Base-by-base conservation (phyloP, 1,284 basidiomycete genomes). In the Neolentinus lepideus region DNA sequence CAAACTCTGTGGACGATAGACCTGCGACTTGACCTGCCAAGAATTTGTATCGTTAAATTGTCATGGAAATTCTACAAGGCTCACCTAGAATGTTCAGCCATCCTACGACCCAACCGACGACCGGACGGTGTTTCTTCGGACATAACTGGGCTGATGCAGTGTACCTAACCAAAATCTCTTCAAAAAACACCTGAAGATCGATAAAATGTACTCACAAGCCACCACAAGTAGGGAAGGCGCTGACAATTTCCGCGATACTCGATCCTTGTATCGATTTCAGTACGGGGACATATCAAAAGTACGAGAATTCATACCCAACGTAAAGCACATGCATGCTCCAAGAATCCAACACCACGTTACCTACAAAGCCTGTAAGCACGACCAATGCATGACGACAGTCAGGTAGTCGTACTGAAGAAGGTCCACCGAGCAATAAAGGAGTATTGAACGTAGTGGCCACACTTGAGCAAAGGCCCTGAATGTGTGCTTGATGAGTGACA, bases 41-140 rank as follows among this genome's bases (percentile, higher is more conserved):
- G 47, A 51, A 43, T 16, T 33, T 2, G 50, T 33, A 36, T 51
- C 43, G 4, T 16, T 46, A 16, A 9, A 21, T 46, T 46, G 43
- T n/a, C 19, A 46, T 16, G 43, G 24, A 46, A 46, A 46, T 46
- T 16, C 43, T 25, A 16, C 6, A 46, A 16, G 16, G 4, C 69
- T 63, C 63, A 75, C 91, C 92, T 11, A 95, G 83, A 48, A 93
- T 83, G 68, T 95, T 96, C 53, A 96, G 78, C 90, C 84, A 94
- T 55, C 91, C 91, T 48, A 89, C 88, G 16, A 91, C 71, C 86
- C 85, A 89, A 22, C 86, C 86, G 35, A 80, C 82, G 63, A 78
- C 78, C 12, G 89, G 82, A 55, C 89, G 81, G 63, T 88, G 79
- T 55, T 70, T 78, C 57, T 74, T 77, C 0, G 90, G 90, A 9